Evolutionary conservation across 768 basidiomycete species (phyloP).

Genomic region (Phanerochaete sordida): DNA sequence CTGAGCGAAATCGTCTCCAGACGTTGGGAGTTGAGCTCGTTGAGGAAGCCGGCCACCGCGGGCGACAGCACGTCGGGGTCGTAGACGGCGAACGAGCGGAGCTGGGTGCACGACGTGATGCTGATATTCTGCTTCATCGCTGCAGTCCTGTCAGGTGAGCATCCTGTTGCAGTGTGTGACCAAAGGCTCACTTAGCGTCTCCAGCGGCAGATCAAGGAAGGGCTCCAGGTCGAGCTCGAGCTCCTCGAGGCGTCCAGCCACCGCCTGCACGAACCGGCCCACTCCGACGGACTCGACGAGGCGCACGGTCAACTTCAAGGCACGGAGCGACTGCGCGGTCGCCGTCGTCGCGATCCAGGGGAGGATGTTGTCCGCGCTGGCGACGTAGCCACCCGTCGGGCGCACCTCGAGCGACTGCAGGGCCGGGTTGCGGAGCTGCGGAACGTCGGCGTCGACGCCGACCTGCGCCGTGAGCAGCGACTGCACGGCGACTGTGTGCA

Average conservation of each 20-base stretch:
- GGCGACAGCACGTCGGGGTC: background rate
- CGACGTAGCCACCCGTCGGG: background rate
- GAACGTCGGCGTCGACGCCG: background rate
- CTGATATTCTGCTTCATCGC: background rate
- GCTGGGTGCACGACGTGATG: background rate
- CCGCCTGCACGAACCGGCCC: background rate
- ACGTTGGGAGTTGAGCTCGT: background rate
- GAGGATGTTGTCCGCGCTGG: background rate
- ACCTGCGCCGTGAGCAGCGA: background rate
- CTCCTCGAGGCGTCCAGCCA: background rate
- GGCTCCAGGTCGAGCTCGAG: background rate
- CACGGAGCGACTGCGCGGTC: background rate
- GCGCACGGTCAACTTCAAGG: background rate
- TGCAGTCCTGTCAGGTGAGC: background rate
- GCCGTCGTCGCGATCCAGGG: background rate
- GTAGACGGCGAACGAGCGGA: background rate
- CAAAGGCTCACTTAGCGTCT: background rate
- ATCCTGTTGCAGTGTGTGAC: background rate
- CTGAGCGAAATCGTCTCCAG: background rate
- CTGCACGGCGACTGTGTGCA: background rate
- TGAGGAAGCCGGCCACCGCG: background rate
- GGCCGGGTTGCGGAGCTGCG: background rate
- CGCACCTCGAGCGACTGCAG: background rate
- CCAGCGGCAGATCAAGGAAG: background rate
- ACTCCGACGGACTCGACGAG: background rate